These are phyloP conservation scores for Hypomyces rosellus DNA, from an alignment of 2,329 filamentous ascomycete species.

Conservation along the genomic window DNA sequence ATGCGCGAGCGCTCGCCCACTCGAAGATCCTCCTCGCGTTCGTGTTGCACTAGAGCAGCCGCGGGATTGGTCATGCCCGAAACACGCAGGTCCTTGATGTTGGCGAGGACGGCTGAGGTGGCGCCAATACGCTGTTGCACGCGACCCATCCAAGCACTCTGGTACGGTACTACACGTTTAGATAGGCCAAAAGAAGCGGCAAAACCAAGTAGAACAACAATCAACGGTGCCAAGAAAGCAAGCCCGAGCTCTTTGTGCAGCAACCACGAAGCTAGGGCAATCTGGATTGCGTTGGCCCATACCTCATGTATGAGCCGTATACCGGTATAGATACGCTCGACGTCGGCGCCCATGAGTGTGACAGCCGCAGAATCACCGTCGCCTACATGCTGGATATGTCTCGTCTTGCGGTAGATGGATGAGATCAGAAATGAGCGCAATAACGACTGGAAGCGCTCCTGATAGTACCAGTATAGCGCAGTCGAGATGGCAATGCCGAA, in stretches of 20 bases:
- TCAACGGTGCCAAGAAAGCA: constrained; percentile 38
- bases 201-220: constrained; percentile 34
- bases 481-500: constrained; percentile 30
- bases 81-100: neutral
- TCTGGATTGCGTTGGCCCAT: constrained; percentile 36
- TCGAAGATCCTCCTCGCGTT: neutral
- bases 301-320: constrained; percentile 31
- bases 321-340: constrained; percentile 35
- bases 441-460: constrained; percentile 1
- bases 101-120: neutral
- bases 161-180: constrained; percentile 13
- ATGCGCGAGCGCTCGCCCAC: neutral
- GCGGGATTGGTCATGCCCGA: neutral
- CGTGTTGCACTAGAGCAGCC: neutral
- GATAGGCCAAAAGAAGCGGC: constrained; percentile 11
- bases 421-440: constrained; percentile 26
- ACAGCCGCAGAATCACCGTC: constrained; percentile 35
- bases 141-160: constrained; percentile 30
- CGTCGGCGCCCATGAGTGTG: constrained; percentile 43
- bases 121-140: constrained; percentile 19
- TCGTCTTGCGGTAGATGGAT: constrained; percentile 29
- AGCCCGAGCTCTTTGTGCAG: constrained; percentile 40
- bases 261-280: constrained; percentile 40
- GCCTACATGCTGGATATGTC: constrained; percentile 22
- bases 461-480: constrained; percentile 1